Percentiles rank a stretch among this genome's conserved stretches.
Conservation (phyloP, 352 stramenopile genomes). For the Pythium rishiriense region DNA sequence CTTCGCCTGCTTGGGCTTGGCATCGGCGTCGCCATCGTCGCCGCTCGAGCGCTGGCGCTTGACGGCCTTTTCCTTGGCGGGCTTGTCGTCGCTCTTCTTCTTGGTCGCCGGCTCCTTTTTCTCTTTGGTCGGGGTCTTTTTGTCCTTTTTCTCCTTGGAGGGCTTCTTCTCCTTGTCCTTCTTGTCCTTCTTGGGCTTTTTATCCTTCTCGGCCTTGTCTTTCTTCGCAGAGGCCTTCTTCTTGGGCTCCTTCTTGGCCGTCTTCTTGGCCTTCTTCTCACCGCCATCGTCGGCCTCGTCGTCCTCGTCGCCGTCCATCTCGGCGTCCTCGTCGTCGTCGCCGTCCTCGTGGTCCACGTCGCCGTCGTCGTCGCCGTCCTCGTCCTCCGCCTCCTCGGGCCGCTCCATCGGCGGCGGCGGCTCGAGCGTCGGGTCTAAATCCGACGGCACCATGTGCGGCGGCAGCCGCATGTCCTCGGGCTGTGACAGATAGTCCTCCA, state of each 20-base stretch:
- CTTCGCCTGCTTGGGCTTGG: conserved; percentile 47
- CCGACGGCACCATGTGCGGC: conserved; percentile 78
- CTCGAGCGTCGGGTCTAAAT: conserved; percentile 74
- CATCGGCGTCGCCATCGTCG: conserved; percentile 1
- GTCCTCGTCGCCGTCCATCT: conserved; percentile 30
- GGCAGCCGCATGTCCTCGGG: conserved; percentile 74
- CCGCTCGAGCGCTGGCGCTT: conserved; percentile 21
- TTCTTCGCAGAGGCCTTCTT: conserved; percentile 22
- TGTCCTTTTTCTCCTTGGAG: conserved; percentile 26
- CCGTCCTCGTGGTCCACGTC: conserved; percentile 36
- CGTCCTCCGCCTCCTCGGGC: conserved; percentile 34
- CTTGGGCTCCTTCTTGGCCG: conserved; percentile 21
- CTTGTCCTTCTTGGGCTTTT: conserved; percentile 40
- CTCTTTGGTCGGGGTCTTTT: conserved; percentile 43
- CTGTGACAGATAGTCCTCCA: conserved; percentile 75
- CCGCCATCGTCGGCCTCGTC: conserved; percentile 20
- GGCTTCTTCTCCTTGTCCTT: conserved; percentile 33
- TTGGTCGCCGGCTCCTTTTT: conserved; percentile 25
- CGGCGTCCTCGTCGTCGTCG: conserved; percentile 34
- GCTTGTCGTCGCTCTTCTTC: conserved; percentile 6
- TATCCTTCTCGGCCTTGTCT: conserved; percentile 38
- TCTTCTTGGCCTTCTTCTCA: conserved; percentile 5
- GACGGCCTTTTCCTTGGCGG: conserved; percentile 30
- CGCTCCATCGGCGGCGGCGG: conserved; percentile 43
- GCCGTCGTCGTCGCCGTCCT: conserved; percentile 30